phyloP scores from a whole-genome alignment of 1,139 yeast species.

The Sugiyamaella pinicola region DNA sequence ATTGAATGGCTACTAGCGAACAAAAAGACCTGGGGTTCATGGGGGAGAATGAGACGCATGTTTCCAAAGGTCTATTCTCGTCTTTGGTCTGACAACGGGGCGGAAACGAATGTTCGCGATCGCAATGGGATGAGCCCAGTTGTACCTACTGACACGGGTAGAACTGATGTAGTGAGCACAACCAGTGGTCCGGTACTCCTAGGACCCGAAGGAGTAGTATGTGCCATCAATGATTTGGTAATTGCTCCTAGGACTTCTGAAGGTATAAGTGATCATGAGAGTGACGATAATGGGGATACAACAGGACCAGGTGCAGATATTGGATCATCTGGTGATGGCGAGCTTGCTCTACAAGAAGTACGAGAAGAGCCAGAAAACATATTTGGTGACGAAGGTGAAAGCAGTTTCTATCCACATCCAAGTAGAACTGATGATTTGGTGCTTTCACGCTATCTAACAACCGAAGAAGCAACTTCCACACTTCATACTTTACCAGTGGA shows the following conservation, averaged over 20 bases:
- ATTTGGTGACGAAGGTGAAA: slow-evolving; percentile 12
- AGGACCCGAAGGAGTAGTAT: slow-evolving; percentile 11
- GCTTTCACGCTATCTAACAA: slow-evolving; percentile 14
- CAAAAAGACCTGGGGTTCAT: slow-evolving; percentile 29
- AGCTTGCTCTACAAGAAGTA: background rate
- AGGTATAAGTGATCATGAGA: background rate
- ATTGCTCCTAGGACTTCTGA: slow-evolving; percentile 10
- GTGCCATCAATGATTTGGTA: slow-evolving; percentile 14
- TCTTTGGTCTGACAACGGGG: slow-evolving; percentile 15
- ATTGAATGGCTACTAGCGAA: slow-evolving; percentile 55
- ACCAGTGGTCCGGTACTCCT: background rate
- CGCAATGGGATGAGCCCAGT: slow-evolving; percentile 2
- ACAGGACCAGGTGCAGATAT: background rate
- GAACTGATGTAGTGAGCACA: background rate
- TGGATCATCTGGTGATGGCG: background rate
- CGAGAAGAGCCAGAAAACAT: slow-evolving; percentile 11
- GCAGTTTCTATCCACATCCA: slow-evolving; percentile 2
- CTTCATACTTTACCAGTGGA: slow-evolving; percentile 10
- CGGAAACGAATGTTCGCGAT: background rate
- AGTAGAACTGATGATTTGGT: slow-evolving; percentile 4
- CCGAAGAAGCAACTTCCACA: slow-evolving; percentile 13
- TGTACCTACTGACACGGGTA: background rate
- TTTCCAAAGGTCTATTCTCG: slow-evolving; percentile 21
- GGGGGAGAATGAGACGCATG: slow-evolving; percentile 18
- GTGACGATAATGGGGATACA: background rate